Evolutionary conservation across 2,329 filamentous ascomycete species (phyloP).

Genomic region (Aureobasidium sp.): DNA sequence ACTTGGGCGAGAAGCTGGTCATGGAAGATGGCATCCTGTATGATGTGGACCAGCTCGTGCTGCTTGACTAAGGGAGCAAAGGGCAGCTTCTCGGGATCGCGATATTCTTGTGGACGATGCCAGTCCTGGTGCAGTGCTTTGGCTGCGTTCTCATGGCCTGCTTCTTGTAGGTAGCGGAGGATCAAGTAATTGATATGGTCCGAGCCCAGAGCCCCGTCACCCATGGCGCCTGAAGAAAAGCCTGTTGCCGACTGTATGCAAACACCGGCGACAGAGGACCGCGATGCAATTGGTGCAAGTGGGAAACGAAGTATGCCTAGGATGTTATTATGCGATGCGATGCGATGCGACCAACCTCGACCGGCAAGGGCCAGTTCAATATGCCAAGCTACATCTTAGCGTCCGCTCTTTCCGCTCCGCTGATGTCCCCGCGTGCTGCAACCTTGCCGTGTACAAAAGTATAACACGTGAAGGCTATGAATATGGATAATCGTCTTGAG

Average conservation of each 20-base stretch:
- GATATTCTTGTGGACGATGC: constrained; percentile 36
- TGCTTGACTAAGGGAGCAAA: constrained; percentile 52
- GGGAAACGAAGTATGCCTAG: too few relatives aligned
- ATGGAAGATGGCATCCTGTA: constrained; percentile 53
- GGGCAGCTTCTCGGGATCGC: constrained; percentile 50
- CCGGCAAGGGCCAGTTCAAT: background rate
- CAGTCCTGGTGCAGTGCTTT: constrained; percentile 55
- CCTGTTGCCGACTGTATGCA: background rate
- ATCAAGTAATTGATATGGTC: constrained; percentile 63
- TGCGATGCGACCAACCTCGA: background rate
- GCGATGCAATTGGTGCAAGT: background rate
- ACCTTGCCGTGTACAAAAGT: too few relatives aligned
- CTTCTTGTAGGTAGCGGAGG: constrained; percentile 48
- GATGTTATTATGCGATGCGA: background rate
- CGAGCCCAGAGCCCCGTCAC: constrained; percentile 38
- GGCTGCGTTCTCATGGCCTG: constrained; percentile 30
- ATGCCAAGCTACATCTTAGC: background rate
- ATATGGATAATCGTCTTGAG: too few relatives aligned
- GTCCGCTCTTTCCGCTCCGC: too few relatives aligned
- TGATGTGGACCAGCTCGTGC: constrained; percentile 51
- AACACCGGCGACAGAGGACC: background rate
- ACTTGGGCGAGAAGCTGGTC: constrained; percentile 28
- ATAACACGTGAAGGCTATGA: too few relatives aligned
- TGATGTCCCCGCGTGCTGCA: too few relatives aligned
- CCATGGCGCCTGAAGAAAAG: constrained; percentile 21